Conservation (phyloP, 768 basidiomycete genomes). For the Mycena olivaceomarginata region DNA sequence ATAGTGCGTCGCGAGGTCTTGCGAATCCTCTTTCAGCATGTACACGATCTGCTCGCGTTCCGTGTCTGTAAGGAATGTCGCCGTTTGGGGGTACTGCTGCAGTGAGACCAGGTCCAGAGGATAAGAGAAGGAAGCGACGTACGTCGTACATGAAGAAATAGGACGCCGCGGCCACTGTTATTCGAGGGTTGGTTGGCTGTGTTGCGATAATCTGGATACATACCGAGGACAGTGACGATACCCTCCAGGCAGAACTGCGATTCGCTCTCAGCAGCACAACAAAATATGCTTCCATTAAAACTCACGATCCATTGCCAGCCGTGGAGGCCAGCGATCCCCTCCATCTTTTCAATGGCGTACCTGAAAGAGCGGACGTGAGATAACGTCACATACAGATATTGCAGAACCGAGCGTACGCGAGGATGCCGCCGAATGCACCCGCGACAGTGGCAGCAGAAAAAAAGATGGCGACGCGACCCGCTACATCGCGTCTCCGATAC, state of each 20-base stretch:
- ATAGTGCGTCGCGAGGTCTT: slow-evolving; percentile 67
- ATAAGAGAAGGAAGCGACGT: slow-evolving; percentile 35
- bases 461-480: slow-evolving; percentile 42
- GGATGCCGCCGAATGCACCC: slow-evolving; percentile 66
- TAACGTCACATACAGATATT: too few species aligned
- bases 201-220: not conserved
- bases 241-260: slow-evolving; percentile 68
- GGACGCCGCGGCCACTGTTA: slow-evolving; percentile 52
- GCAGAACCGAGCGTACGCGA: slow-evolving; percentile 59
- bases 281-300: not conserved
- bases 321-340: slow-evolving; percentile 58
- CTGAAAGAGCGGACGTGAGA: too few species aligned
- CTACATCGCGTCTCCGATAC: slow-evolving; percentile 77
- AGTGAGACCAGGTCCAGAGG: not conserved
- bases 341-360: slow-evolving; percentile 61
- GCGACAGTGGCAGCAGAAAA: slow-evolving; percentile 49
- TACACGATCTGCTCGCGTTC: slow-evolving; percentile 63
- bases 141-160: slow-evolving; percentile 77
- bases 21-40: slow-evolving; percentile 66
- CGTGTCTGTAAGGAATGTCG: slow-evolving; percentile 68
- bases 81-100: slow-evolving; percentile 73
- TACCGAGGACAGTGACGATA: slow-evolving; percentile 46
- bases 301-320: slow-evolving; percentile 73
- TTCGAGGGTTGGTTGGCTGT: not conserved
- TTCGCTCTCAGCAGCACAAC: not conserved